A percentile compares a stretch with the other conserved stretches of the same genome.
These are phyloP conservation scores for Arthrobotrys sinensis DNA, from an alignment of 2,329 filamentous ascomycete genomes.

Conservation along the genomic window DNA sequence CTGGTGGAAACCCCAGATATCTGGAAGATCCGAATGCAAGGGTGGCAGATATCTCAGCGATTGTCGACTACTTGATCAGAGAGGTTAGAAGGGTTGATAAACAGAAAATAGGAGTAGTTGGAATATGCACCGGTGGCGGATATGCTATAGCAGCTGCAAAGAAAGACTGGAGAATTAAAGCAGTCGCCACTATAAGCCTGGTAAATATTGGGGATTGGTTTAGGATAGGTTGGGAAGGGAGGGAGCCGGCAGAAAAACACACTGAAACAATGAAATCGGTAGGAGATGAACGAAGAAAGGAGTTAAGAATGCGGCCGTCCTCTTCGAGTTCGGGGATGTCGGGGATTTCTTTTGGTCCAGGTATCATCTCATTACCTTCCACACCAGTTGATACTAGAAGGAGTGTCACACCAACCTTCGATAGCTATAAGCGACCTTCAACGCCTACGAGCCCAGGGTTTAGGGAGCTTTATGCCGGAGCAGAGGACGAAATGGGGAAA, in stretches of 20 bases:
- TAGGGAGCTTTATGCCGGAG: neutral
- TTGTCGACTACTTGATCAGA: constrained; percentile 18
- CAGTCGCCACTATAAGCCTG: constrained; percentile 66
- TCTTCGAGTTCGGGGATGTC: constrained; percentile 5
- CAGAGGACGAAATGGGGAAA: constrained; percentile 10
- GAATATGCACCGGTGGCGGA: constrained; percentile 68
- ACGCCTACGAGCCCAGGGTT: constrained; percentile 10
- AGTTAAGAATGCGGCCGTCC: constrained; percentile 6
- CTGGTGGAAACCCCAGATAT: constrained; percentile 8
- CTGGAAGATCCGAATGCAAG: constrained; percentile 16
- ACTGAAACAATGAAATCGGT: constrained; percentile 12
- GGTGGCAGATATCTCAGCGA: neutral
- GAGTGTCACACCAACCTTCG: constrained; percentile 18
- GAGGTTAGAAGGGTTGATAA: constrained; percentile 21
- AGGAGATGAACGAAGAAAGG: neutral
- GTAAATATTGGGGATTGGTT: constrained; percentile 66
- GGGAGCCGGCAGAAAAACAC: neutral
- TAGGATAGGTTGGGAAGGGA: constrained; percentile 62
- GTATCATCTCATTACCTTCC: constrained; percentile 20
- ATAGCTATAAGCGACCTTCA: constrained; percentile 1
- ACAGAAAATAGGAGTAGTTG: constrained; percentile 67
- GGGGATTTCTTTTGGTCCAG: neutral
- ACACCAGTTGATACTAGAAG: constrained; percentile 15
- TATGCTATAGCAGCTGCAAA: constrained; percentile 67
- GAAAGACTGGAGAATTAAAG: constrained; percentile 68